Evolutionary conservation across 208 protist genomes (phyloP), one percentile per base, ranked within the genome.

Genomic region (Angomonas deanei): DNA sequence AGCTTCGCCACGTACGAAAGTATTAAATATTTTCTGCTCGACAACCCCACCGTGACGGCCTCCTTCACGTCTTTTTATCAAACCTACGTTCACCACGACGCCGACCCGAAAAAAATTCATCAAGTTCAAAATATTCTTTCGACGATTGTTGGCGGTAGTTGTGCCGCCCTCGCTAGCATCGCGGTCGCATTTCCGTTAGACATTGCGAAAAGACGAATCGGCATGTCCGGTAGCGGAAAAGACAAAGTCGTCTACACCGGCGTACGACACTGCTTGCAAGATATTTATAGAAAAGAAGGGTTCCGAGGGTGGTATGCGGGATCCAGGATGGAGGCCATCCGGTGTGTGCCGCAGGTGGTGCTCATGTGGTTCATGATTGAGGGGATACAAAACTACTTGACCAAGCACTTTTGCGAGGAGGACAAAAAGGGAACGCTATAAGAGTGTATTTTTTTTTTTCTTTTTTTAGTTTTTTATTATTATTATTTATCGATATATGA

Each of bases 361-460:
- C 74, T 96, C 33, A 96, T 93, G 85, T 96, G 90, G 87, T 84
- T 91, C 60, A 84, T 89, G 48, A 93, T 93, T 56, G 90, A 93
- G 66, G 77, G 66, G 42, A 87, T 88, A 8, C 88, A 94, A 48
- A 64, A 77, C 28, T 56, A 75, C 26, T 65, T 86, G n/a, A 72
- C 72, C 28, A 26, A 47, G 50, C 34, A 31, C 32, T 34, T 46
- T 21, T 8, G 19, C 19, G 13, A 31, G 48, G 28, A 28, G 34
- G n/a, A 68, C 19, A 23, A 6, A 39, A 0, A 67, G 15, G 53
- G 49, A 15, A 49, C 33, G 17, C 11, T n/a, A 42, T 2, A 10
- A 53, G 34, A 4, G 21, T 32, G n/a, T n/a, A 56, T 56, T 56
- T 31, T 28, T 8, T 56, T 34, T 56, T 13, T 36, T 28, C 30